Evolutionary conservation across 2,329 filamentous ascomycete genomes (phyloP), one percentile per base, ranked within the genome.

Genomic region (Colletotrichum salicis): DNA sequence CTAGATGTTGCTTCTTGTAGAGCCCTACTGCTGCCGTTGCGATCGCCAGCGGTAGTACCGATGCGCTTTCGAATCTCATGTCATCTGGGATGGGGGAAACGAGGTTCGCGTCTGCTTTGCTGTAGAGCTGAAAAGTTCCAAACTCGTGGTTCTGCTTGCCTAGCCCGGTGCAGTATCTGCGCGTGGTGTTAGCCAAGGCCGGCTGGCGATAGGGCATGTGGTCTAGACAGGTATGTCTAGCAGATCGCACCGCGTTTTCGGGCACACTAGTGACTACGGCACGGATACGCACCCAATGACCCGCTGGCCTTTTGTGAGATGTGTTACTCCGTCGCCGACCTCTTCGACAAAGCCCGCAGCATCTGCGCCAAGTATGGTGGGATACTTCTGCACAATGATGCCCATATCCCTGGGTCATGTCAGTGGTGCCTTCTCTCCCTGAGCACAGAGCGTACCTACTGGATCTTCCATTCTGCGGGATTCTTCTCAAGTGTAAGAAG

Each of bases 291-390:
- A 69, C 66, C 57, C 70, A 3, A 74, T 24, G 19, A 79, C 77
- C 1, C 75, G 74, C 51, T 79, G 76, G 5, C 78, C 78, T 3
- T 57, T 64, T 31, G 70, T 70, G 51, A 79, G 75, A 12, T 67
- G 55, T 0, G 29, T 62, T 4, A 78, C 78, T 1, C 60, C 72
- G 37, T 73, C 29, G 13, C 78, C 77, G 2, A 77, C 67, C 10
- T 74, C 68, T 31, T 73, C 54, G 22, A 79, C 69, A 29, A 75
- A 71, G 22, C 78, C 78, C 4, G 76, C 76, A 0, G 76, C 68
- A 59, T 79, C 78, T 12, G 55, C 31, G 0, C 71, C 70, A 4
- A 75, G 22, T 3, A 73, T 71, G 5, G 52, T 52, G 37, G 71
- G 66, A 24, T 67, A 75, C 3, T 64, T 70, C 35, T 45, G 31